Percentiles rank a stretch among this genome's conserved stretches.
Conservation (phyloP, 306 rosid genomes). For the Urtica urens region DNA sequence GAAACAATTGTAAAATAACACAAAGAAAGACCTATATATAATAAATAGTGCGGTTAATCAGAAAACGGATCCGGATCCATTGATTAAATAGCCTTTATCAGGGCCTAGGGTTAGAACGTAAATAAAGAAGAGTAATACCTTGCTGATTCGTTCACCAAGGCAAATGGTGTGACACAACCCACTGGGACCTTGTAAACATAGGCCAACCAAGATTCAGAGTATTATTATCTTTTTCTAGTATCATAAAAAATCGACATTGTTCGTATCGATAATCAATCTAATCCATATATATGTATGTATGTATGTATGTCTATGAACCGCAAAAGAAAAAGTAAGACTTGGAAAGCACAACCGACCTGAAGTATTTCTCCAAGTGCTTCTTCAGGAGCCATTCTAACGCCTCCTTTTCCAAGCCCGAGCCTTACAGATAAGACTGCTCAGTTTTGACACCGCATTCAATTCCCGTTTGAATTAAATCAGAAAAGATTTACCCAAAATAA, state of each 20-base stretch:
- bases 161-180: conserved; percentile 90
- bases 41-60: too few relatives aligned
- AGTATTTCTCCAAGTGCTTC: conserved; percentile 85
- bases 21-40: not conserved
- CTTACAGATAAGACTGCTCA: conserved; percentile 77
- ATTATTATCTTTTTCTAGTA: not conserved
- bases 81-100: too few relatives aligned
- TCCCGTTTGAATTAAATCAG: conserved; percentile 4
- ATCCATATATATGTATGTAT: too few relatives aligned
- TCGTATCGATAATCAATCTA: too few relatives aligned
- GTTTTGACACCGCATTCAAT: conserved; percentile 29
- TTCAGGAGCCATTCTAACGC: conserved; percentile 92
- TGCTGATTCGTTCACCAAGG: conserved; percentile 77
- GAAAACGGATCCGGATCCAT: too few relatives aligned
- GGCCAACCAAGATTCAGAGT: conserved; percentile 14
- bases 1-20: not conserved
- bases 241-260: not conserved
- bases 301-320: too few relatives aligned
- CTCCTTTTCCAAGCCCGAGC: conserved; percentile 98
- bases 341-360: conserved; percentile 46
- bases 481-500: not conserved
- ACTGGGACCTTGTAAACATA: conserved; percentile 51
- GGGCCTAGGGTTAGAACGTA: not conserved
- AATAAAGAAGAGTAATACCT: conserved; percentile 34
- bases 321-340: not conserved